Base-by-base conservation (phyloP, 2,329 filamentous ascomycete species). In the Cladosporium sp. region DNA sequence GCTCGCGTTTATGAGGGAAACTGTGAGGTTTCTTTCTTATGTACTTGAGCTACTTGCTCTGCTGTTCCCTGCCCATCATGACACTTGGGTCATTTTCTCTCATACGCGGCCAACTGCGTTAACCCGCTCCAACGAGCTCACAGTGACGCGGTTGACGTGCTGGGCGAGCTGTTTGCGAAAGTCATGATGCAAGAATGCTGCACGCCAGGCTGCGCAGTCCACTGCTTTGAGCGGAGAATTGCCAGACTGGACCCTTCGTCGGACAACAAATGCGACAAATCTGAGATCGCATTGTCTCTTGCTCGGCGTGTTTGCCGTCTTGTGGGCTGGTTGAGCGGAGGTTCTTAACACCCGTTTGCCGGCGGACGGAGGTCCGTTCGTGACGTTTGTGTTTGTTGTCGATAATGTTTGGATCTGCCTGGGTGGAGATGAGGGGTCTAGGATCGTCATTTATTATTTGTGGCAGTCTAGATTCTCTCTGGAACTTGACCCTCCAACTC, bases 161-260 rank as follows among this genome's bases (percentile, higher is more conserved):
- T 45, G 40, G 39, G 40, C 52, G 19, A 37, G 28, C 39, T 34
- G 25, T 55, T 47, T n/a, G 15, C 28, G 3, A 39, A 38, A 56
- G 54, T 56, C 42, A 56, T 56, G 54, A 56, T 56, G 54, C 37
- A 56, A 56, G 42, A 49, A 56, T 39, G 19, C 54, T 56, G 54
- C 54, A 49, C 5, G 51, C 17, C 50, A n/a, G 15, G 15, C 36
- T 39, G 50, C 37, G 20, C 22, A 25, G 17, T 47, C 17, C 39
- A 19, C 12, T 55, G 40, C 39, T 20, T 43, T 37, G 42, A 56
- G 42, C 19, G 54, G 54, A 47, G 54, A 22, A 50, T 40, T 19
- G 15, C 3, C 38, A 40, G 30, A 45, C 4, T 49, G 42, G 54
- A 56, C 42, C 42, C 54, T 56, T 39, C 19, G 30, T 51, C 20